Evolutionary conservation across 2,329 filamentous ascomycete genomes (phyloP).

Genomic region (Claviceps citrina): DNA sequence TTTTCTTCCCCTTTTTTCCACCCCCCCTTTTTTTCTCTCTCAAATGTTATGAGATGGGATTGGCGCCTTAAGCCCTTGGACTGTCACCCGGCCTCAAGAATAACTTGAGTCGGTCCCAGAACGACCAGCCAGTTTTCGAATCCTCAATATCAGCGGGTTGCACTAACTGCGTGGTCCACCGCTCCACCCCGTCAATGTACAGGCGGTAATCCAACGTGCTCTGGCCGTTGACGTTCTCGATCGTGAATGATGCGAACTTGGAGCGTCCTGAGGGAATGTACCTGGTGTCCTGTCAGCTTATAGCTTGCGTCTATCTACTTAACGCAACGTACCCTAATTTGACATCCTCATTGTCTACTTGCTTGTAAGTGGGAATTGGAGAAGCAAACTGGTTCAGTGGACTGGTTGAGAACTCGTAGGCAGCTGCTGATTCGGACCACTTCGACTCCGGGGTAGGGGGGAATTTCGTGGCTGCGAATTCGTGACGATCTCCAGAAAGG

Average conservation of each 20-base stretch:
- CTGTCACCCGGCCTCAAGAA: neutral
- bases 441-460: conserved; percentile 43
- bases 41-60: neutral
- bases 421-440: conserved; percentile 48
- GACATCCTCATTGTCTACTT: conserved; percentile 69
- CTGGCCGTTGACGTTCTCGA: conserved; percentile 48
- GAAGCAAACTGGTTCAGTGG: conserved; percentile 90
- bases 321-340: conserved; percentile 56
- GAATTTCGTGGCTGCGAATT: conserved; percentile 81
- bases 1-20: no score
- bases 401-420: conserved; percentile 84
- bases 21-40: no score
- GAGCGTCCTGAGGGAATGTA: conserved; percentile 74
- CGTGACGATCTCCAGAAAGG: conserved; percentile 85
- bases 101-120: conserved; percentile 30
- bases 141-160: conserved; percentile 22
- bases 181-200: conserved; percentile 66
- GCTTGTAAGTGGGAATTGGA: conserved; percentile 67
- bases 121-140: conserved; percentile 20
- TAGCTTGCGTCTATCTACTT: neutral
- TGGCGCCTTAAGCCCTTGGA: neutral
- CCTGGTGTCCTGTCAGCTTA: conserved; percentile 21
- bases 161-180: conserved; percentile 51
- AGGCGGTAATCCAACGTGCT: conserved; percentile 67
- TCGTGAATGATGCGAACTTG: conserved; percentile 64